These are phyloP conservation scores for Tremellales sp. DNA, from an alignment of 1,284 basidiomycete species.

Conservation along the genomic window DNA sequence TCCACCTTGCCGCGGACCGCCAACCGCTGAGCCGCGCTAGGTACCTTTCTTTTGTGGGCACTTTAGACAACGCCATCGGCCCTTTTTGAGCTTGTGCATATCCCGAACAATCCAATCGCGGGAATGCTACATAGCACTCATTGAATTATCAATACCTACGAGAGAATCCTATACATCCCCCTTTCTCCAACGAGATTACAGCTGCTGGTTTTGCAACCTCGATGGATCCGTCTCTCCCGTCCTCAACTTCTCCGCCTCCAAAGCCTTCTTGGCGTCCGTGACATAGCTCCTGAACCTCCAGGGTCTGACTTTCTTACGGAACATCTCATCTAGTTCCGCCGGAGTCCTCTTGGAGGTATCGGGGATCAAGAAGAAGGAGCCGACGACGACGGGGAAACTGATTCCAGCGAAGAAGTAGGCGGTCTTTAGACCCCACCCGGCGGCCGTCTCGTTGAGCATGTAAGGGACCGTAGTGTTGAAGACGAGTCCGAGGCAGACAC, in stretches of 20 bases:
- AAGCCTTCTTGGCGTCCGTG: slow-evolving; percentile 24
- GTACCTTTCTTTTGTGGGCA: no score
- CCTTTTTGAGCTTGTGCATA: no score
- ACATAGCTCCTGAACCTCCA: slow-evolving; percentile 28
- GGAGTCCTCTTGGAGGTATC: slow-evolving; percentile 26
- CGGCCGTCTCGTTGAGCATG: slow-evolving; percentile 16
- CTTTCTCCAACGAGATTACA: no score
- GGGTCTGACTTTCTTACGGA: slow-evolving; percentile 28
- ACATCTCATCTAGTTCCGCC: slow-evolving; percentile 36
- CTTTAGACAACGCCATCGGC: no score
- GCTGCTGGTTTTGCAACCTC: not conserved
- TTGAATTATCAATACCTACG: no score
- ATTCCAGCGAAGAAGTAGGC: slow-evolving; percentile 29
- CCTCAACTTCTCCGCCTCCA: slow-evolving; percentile 21
- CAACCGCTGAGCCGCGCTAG: no score
- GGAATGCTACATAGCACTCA: no score
- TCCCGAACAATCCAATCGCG: no score
- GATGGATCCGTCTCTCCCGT: slow-evolving; percentile 19
- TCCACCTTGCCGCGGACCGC: no score
- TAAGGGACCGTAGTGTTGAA: slow-evolving; percentile 27
- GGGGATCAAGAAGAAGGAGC: slow-evolving; percentile 31
- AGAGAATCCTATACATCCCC: no score
- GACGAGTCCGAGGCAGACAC: slow-evolving; percentile 24
- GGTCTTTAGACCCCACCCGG: slow-evolving; percentile 27
- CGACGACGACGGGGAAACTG: slow-evolving; percentile 16